Evolutionary conservation across 331 rosid species (phyloP), one percentile per base, ranked within the genome.

Genomic region (Malus hybrid): DNA sequence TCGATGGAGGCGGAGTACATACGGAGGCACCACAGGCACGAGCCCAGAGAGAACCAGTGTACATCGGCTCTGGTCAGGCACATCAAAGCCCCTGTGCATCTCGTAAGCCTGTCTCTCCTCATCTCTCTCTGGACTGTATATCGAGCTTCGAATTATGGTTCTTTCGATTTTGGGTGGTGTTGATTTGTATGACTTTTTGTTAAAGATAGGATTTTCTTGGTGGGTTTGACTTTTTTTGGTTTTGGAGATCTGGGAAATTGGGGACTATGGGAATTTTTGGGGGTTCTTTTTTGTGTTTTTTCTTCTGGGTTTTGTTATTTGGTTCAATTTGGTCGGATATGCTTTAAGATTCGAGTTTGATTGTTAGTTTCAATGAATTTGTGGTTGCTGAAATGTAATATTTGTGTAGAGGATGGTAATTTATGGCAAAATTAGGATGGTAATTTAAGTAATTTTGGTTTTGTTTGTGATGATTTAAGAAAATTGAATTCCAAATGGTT

Each of bases 61-160:
- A 74, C 89, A 32, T 77, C 89, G 2, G 82, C 87, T 48, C 52
- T 86, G 79, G 80, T 83, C 69, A 83, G 77, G 80, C 84, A 86
- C 79, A 75, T 86, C 74, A 80, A 72, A 74, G 87, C 89, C 27
- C 89, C 87, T 50, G 85, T 83, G 67, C 87, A 79, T 52, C 87
- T 86, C 65, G 50, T 44, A 44, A 44, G 50, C 50, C 50, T 44
- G 1, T 44, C 5, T 44, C 50, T 44, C 1, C 50, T 44, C 14
- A 44, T 44, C 14, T 44, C 50, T 44, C 15, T 44, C 50, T 44
- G 50, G 50, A 10, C 50, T 44, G 50, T 32, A 60, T 22, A 44
- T 44, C 14, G 50, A 44, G 50, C 15, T 44, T 10, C 5, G 50
- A 44, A 44, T 44, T 44, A 1, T 11, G 50, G 50, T 11, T 44